A percentile compares a stretch with the other conserved stretches of the same genome.
Conservation (phyloP, 805 yeast genomes). For the Metschnikowia matae region DNA sequence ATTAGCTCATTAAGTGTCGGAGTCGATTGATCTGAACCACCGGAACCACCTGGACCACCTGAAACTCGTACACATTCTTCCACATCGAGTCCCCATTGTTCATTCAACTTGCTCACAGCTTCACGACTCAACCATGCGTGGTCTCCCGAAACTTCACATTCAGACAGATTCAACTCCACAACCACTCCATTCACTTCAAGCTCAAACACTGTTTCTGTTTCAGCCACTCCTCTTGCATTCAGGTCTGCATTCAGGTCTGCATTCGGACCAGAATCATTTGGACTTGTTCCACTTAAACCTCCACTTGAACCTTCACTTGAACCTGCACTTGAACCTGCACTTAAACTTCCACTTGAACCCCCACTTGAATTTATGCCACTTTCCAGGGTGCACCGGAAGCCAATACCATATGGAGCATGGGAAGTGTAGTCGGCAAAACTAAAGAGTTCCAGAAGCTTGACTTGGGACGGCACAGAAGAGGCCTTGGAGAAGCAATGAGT, state of each 20-base stretch:
- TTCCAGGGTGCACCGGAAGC: neutral
- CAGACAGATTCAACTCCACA: constrained; percentile 10
- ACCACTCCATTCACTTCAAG: constrained; percentile 6
- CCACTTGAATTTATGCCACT: no score
- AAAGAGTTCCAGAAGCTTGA: constrained; percentile 3
- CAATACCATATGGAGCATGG: neutral
- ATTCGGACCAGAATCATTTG: no score
- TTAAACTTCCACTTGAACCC: no score
- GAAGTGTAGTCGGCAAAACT: constrained; percentile 1
- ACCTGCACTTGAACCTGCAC: no score
- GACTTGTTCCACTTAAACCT: no score
- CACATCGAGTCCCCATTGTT: neutral
- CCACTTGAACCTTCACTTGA: no score
- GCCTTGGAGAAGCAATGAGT: constrained; percentile 6
- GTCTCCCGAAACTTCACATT: constrained; percentile 11
- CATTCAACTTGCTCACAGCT: constrained; percentile 6
- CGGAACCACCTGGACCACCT: neutral
- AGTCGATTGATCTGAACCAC: no score
- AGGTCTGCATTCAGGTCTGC: no score
- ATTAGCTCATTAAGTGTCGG: no score
- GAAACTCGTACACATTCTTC: neutral
- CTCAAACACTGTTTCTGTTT: constrained; percentile 4
- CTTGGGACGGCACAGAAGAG: neutral
- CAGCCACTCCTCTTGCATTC: no score
- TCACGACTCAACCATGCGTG: constrained; percentile 7